Conservation (phyloP, 768 basidiomycete species). For the Rickenella mellea region DNA sequence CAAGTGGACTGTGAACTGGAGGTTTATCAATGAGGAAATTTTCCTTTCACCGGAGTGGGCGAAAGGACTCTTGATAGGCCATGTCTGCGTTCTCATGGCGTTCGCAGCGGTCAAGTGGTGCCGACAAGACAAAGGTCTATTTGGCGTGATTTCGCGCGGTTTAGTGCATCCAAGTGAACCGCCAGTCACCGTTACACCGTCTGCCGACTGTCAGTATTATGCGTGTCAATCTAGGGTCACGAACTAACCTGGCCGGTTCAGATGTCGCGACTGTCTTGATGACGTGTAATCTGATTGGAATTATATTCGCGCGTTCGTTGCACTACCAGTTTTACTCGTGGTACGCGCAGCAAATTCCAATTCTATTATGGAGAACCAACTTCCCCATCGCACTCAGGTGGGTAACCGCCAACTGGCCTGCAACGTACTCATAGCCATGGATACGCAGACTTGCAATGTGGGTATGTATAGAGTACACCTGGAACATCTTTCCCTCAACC, state of each 20-base stretch:
- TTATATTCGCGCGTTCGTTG: slow-evolving; percentile 84
- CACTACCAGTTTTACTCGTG: slow-evolving; percentile 99
- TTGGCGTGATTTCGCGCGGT: slow-evolving; percentile 5
- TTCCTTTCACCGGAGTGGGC: slow-evolving; percentile 66
- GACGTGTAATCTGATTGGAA: slow-evolving; percentile 87
- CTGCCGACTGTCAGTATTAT: slow-evolving; percentile 51
- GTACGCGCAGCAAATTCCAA: slow-evolving; percentile 89
- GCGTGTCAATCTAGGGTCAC: background rate
- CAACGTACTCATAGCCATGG: slow-evolving; percentile 4
- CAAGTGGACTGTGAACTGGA: slow-evolving; percentile 99
- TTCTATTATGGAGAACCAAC: slow-evolving; percentile 66
- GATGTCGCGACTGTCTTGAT: slow-evolving; percentile 76
- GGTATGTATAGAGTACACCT: slow-evolving; percentile 66
- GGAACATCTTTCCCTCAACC: slow-evolving; percentile 86
- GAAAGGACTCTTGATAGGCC: slow-evolving; percentile 52
- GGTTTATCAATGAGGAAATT: slow-evolving; percentile 66
- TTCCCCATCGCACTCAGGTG: slow-evolving; percentile 59
- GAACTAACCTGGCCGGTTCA: slow-evolving; percentile 19
- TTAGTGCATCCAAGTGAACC: background rate
- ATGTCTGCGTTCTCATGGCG: slow-evolving; percentile 44
- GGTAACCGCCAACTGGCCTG: slow-evolving; percentile 15
- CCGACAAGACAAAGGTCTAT: slow-evolving; percentile 56
- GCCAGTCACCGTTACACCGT: slow-evolving; percentile 24
- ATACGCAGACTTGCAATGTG: slow-evolving; percentile 48
- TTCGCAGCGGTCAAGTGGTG: slow-evolving; percentile 80